Evolutionary conservation across 2,329 filamentous ascomycete genomes (phyloP).

Genomic region (Monascus ruber): DNA sequence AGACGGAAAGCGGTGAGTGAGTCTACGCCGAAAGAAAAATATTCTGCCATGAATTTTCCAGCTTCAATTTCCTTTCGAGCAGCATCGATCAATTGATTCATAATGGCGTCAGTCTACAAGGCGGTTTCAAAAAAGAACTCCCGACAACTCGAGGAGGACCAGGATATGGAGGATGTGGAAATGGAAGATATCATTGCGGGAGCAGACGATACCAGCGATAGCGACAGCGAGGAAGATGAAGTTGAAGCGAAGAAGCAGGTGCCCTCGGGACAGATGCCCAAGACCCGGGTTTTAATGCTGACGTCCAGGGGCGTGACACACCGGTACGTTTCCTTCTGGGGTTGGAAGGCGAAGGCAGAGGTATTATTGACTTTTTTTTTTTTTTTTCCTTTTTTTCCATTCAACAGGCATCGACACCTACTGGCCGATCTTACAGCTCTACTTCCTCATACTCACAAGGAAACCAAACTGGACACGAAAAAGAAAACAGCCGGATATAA

Average conservation of each 20-base stretch:
- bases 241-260: slow-evolving; percentile 20
- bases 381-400: slow-evolving; percentile 1
- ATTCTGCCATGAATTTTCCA: slow-evolving; percentile 27
- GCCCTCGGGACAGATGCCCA: slow-evolving; percentile 29
- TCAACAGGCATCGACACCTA: slow-evolving; percentile 72
- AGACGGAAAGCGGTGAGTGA: slow-evolving; percentile 13
- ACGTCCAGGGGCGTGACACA: slow-evolving; percentile 88
- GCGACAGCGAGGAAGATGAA: slow-evolving; percentile 20
- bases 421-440: slow-evolving; percentile 79
- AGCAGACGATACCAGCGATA: slow-evolving; percentile 28
- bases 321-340: slow-evolving; percentile 41
- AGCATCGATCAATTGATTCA: slow-evolving; percentile 7
- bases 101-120: slow-evolving; percentile 65
- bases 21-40: slow-evolving; percentile 16
- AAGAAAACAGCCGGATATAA: slow-evolving; percentile 51
- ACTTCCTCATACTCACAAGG: slow-evolving; percentile 84
- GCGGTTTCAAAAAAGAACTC: slow-evolving; percentile 52
- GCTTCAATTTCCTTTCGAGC: not conserved
- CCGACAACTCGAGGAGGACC: slow-evolving; percentile 36
- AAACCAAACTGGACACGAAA: slow-evolving; percentile 95
- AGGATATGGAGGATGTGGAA: slow-evolving; percentile 37
- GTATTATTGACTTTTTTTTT: not conserved
- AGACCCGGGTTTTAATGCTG: slow-evolving; percentile 66
- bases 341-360: not conserved
- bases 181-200: slow-evolving; percentile 25